Evolutionary conservation across 371 early-diverging fungal species (phyloP).

Genomic region (Mortierella sp.): DNA sequence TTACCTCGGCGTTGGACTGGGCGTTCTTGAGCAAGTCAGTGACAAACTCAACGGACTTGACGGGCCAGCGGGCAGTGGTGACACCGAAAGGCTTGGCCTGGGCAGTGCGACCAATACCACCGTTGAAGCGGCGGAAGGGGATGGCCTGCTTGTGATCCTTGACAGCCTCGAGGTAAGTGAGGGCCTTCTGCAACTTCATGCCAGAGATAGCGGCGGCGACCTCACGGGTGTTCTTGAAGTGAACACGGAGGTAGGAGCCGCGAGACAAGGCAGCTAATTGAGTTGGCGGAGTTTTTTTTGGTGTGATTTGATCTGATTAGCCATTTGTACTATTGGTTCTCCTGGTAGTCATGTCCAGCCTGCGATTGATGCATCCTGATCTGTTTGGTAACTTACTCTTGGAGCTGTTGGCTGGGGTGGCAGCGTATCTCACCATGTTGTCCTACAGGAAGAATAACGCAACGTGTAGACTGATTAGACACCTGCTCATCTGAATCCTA

Average conservation of each 20-base stretch:
- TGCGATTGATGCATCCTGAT: slow-evolving; percentile 1
- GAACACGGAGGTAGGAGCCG: slow-evolving; percentile 97
- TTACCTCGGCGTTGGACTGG: slow-evolving; percentile 95
- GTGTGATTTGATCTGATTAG: neutral
- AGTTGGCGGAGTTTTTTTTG: neutral
- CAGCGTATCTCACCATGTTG: slow-evolving; percentile 61
- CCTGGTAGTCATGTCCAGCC: slow-evolving; percentile 5
- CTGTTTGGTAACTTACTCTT: slow-evolving; percentile 48
- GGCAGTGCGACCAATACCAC: slow-evolving; percentile 98
- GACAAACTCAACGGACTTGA: slow-evolving; percentile 95
- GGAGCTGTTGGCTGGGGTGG: slow-evolving; percentile 60
- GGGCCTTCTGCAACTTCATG: slow-evolving; percentile 94
- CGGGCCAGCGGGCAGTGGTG: slow-evolving; percentile 99
- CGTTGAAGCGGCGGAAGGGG: slow-evolving; percentile 98
- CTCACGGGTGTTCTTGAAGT: slow-evolving; percentile 99
- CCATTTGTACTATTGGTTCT: neutral
- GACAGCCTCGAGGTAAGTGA: slow-evolving; percentile 96
- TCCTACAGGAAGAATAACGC: slow-evolving; percentile 28
- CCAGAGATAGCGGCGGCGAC: slow-evolving; percentile 96
- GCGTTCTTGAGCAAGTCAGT: slow-evolving; percentile 97
- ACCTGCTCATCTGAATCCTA: neutral
- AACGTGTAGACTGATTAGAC: slow-evolving; percentile 19
- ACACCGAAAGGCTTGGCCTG: slow-evolving; percentile 97
- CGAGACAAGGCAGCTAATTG: slow-evolving; percentile 92
- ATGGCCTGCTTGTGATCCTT: slow-evolving; percentile 97